Evolutionary conservation across 1,284 basidiomycete genomes (phyloP).

Genomic region (Ustilago trichophora): DNA sequence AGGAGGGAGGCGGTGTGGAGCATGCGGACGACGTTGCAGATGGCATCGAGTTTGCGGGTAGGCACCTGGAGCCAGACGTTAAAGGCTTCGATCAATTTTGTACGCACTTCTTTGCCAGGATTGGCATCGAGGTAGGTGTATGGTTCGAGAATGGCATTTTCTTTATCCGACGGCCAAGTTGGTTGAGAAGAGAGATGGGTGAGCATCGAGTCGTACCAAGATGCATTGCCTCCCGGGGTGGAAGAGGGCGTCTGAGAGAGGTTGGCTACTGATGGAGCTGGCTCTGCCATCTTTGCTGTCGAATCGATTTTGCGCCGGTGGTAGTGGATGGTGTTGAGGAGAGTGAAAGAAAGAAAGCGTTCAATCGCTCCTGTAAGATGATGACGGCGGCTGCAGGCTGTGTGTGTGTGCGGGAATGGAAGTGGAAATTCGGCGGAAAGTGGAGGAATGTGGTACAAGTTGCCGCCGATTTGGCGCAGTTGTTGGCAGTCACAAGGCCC

Average conservation of each 20-base stretch:
- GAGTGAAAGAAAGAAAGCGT: background rate
- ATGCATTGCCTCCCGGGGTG: slow-evolving; percentile 29
- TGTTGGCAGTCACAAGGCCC: too few species aligned
- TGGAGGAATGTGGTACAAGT: too few species aligned
- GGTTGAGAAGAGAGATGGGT: slow-evolving; percentile 54
- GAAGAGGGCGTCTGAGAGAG: slow-evolving; percentile 42
- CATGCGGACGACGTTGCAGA: slow-evolving; percentile 86
- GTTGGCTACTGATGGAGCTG: slow-evolving; percentile 37
- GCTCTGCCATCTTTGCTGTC: slow-evolving; percentile 7
- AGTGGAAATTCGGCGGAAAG: too few species aligned
- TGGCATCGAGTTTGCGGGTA: slow-evolving; percentile 75
- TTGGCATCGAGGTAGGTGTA: slow-evolving; percentile 84
- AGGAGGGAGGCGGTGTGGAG: slow-evolving; percentile 92
- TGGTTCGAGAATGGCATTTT: slow-evolving; percentile 75
- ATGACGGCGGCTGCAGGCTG: too few species aligned
- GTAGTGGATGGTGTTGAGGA: background rate
- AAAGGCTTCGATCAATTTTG: slow-evolving; percentile 90
- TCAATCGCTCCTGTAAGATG: too few species aligned
- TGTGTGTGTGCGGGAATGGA: too few species aligned
- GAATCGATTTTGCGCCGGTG: background rate
- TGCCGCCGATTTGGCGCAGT: too few species aligned
- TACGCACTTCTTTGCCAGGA: slow-evolving; percentile 92
- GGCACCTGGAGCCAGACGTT: slow-evolving; percentile 90
- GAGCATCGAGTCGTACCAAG: slow-evolving; percentile 64
- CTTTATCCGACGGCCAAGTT: slow-evolving; percentile 67